phyloP scores from a whole-genome alignment of 1,284 basidiomycete genomes.

The Farysia itapuensis region DNA sequence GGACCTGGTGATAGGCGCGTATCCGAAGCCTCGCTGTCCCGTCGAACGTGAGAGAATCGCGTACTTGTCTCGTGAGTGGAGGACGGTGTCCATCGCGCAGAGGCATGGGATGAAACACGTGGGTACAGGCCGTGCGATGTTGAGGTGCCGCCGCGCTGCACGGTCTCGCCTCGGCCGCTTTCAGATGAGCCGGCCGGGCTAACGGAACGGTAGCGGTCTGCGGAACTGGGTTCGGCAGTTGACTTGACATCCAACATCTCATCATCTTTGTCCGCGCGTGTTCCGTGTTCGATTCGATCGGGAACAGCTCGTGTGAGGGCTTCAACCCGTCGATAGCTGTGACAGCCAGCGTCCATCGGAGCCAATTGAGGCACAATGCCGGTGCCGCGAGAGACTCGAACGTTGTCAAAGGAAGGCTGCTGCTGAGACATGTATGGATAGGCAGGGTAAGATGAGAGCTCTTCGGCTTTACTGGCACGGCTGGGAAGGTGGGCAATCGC shows the following conservation, averaged over 20 bases:
- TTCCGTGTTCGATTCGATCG: constrained; percentile 3
- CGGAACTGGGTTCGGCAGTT: constrained; percentile 1
- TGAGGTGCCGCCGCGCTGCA: constrained; percentile 19
- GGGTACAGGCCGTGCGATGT: constrained; percentile 38
- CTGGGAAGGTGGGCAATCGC: constrained; percentile 44
- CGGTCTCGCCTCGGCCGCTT: constrained; percentile 15
- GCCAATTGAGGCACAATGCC: constrained; percentile 47
- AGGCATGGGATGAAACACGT: constrained; percentile 19
- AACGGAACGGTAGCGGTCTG: constrained; percentile 18
- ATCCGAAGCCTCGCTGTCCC: constrained; percentile 3
- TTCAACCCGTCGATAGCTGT: constrained; percentile 52
- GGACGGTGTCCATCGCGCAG: constrained; percentile 19
- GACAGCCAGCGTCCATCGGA: constrained; percentile 34
- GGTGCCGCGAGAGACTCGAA: constrained; percentile 32
- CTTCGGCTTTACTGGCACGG: constrained; percentile 7
- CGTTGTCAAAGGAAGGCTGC: constrained; percentile 37
- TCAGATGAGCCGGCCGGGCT: constrained; percentile 27
- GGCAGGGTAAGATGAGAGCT: neutral
- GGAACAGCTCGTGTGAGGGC: constrained; percentile 55
- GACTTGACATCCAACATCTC: constrained; percentile 39
- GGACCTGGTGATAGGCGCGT: constrained; percentile 1
- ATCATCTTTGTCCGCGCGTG: constrained; percentile 11
- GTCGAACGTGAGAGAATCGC: constrained; percentile 6
- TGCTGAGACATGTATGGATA: neutral
- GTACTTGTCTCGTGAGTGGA: constrained; percentile 2